phyloP scores from a whole-genome alignment of 768 basidiomycete genomes.

The Boletales sp. region DNA sequence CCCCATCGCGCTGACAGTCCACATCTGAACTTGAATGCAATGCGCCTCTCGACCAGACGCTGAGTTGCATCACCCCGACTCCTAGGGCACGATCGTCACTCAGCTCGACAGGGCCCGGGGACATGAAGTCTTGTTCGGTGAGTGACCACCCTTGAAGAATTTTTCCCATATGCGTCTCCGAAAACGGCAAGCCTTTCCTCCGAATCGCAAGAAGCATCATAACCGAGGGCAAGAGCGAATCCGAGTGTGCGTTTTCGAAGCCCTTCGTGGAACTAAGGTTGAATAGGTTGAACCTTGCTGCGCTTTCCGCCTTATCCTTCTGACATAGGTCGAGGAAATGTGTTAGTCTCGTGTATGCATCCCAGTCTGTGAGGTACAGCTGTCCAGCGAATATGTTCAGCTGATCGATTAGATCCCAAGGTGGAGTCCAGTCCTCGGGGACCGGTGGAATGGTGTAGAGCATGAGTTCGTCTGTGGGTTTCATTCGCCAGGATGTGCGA shows the following conservation, averaged over 20 bases:
- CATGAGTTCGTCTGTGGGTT: background rate
- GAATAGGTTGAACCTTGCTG: too few species aligned
- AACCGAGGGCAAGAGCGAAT: conserved; percentile 18
- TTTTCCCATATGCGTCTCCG: conserved; percentile 38
- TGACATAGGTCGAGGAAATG: background rate
- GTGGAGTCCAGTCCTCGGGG: background rate
- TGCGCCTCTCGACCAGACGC: too few species aligned
- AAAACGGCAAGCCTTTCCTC: conserved; percentile 36
- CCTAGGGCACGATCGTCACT: too few species aligned
- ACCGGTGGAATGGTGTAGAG: background rate
- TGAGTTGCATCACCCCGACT: too few species aligned
- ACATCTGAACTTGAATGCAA: too few species aligned
- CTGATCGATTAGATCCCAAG: background rate
- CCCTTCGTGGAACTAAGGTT: background rate
- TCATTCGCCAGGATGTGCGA: background rate
- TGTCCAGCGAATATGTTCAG: background rate
- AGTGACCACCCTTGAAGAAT: conserved; percentile 27
- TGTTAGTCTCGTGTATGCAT: background rate
- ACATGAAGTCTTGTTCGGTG: too few species aligned
- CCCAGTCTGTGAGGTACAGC: background rate
- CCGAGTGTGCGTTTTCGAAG: background rate
- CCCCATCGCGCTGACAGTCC: too few species aligned
- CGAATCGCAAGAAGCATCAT: conserved; percentile 20
- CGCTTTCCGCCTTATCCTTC: too few species aligned
- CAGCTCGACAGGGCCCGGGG: too few species aligned